Evolutionary conservation across 2,329 filamentous ascomycete genomes (phyloP), one percentile per base, ranked within the genome.

Genomic region (Didymella keratinophila): DNA sequence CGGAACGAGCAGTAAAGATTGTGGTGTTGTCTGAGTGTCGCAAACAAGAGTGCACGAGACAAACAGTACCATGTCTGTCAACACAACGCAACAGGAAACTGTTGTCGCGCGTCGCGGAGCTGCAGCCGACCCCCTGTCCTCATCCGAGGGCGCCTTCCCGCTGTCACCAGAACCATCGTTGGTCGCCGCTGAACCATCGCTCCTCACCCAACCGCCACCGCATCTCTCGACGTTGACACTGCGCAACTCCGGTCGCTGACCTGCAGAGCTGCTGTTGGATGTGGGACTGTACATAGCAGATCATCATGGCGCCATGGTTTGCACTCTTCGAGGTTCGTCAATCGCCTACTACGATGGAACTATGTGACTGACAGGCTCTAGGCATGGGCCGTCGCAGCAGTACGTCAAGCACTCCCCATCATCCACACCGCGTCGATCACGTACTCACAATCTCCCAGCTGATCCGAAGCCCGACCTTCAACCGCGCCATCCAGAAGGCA

Each of bases 391-490:
- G 75, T 76, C 48, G 66, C 67, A 60, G 66, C 66, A 60, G 76
- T 78, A 69, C 37, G 72, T 69, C 56, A 21, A 55, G 18, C 41
- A 28, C 23, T 30, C 34, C 12, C 37, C 10, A 9, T 14, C 37
- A 14, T 3, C 37, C 37, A 5, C 37, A 5, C 20, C 11, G 9
- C 18, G 16, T 7, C 51, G 34, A 56, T 55, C 14, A 42, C 58
- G 46, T 56, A 58, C 45, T 49, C 39, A 8, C 4, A 16, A 8
- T 12, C 4, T 1, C 34, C 43, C 54, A 84, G 78, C 80, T 87
- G 53, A 78, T 87, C 41, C 74, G 76, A 52, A 85, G 82, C 52
- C 83, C 83, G 2, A 71, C 78, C 34, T 87, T 87, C 76, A 85
- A 87, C 66, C 78, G 80, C 52, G 78, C 68, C 25, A 82, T 87